A percentile compares a stretch with the other conserved stretches of the same genome.
Conservation (phyloP, 257 asterid genomes). For the Solanum sejunctum region DNA sequence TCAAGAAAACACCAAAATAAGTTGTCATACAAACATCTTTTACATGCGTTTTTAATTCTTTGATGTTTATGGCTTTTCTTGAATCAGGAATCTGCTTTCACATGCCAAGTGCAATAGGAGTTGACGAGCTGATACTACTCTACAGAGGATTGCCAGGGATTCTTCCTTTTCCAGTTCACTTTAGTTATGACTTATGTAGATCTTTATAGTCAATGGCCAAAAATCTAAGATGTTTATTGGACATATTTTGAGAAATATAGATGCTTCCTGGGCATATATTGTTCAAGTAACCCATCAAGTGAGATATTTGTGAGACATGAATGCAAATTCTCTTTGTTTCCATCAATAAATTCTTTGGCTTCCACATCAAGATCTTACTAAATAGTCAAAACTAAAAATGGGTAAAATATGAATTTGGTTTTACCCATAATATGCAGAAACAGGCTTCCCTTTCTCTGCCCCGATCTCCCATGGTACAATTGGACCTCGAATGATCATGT, state of each 20-base stretch:
- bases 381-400: background rate
- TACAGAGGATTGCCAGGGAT: background rate
- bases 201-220: background rate
- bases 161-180: background rate
- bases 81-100: background rate
- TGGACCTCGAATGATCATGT: slow-evolving; percentile 86
- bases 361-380: background rate
- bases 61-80: background rate
- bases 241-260: background rate
- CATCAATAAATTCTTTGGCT: background rate
- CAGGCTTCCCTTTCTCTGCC: slow-evolving; percentile 87
- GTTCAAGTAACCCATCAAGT: background rate
- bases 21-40: background rate
- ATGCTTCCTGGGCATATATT: background rate
- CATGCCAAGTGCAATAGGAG: background rate
- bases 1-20: background rate
- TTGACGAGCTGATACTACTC: background rate
- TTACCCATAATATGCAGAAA: slow-evolving; percentile 97
- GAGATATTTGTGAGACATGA: background rate
- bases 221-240: background rate
- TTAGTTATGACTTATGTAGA: background rate
- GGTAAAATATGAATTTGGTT: background rate
- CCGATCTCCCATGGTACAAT: slow-evolving; percentile 99
- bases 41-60: background rate
- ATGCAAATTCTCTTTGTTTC: background rate